A percentile compares a stretch with the other conserved stretches of the same genome.
phyloP scores from a whole-genome alignment of 2,329 filamentous ascomycete species.

The Xylaria hypoxylon region DNA sequence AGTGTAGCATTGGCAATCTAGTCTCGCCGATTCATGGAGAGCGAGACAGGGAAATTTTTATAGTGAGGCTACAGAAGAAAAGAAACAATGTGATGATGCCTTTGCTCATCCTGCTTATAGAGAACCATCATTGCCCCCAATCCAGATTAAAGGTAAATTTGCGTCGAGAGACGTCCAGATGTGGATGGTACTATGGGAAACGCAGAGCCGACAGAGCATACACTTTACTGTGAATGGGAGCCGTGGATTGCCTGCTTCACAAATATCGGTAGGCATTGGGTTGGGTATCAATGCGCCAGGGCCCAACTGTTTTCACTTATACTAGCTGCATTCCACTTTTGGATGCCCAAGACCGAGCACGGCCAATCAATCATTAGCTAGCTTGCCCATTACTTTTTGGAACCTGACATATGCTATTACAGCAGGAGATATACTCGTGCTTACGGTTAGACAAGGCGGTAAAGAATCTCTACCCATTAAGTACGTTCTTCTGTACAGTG shows the following conservation, averaged over 20 bases:
- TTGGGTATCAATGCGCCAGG: slow-evolving; percentile 61
- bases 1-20: slow-evolving; percentile 17
- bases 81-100: slow-evolving; percentile 19
- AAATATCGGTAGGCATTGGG: slow-evolving; percentile 38
- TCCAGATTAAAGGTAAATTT: slow-evolving; percentile 15
- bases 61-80: neutral
- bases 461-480: slow-evolving; percentile 22
- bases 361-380: slow-evolving; percentile 35
- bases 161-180: slow-evolving; percentile 21
- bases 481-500: slow-evolving; percentile 17
- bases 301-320: slow-evolving; percentile 49
- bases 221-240: slow-evolving; percentile 26
- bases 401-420: slow-evolving; percentile 25
- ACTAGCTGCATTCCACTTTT: slow-evolving; percentile 45
- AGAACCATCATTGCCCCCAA: slow-evolving; percentile 4
- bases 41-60: slow-evolving; percentile 2
- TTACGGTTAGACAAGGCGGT: slow-evolving; percentile 34
- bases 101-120: slow-evolving; percentile 2
- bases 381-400: slow-evolving; percentile 20
- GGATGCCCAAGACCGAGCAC: slow-evolving; percentile 45
- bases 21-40: slow-evolving; percentile 22
- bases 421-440: slow-evolving; percentile 25
- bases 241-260: slow-evolving; percentile 26
- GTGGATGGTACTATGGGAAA: slow-evolving; percentile 24
- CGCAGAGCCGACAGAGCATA: slow-evolving; percentile 18